Evolutionary conservation across 768 basidiomycete species (phyloP), one percentile per base, ranked within the genome.

Genomic region (Melanogaster broomeanus): DNA sequence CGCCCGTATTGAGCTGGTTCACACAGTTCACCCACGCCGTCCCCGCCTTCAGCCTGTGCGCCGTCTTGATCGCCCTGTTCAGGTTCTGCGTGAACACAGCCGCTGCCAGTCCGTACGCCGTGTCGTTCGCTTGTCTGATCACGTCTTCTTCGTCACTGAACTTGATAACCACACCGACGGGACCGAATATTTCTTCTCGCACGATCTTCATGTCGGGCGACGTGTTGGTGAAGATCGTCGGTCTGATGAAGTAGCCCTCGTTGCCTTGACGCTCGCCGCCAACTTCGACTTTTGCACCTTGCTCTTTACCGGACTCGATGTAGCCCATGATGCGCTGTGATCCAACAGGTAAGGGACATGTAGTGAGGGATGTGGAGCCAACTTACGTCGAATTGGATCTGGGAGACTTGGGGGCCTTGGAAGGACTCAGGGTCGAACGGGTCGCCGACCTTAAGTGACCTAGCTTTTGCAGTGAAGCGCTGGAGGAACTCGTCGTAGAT

Each of bases 11-110:
- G 25, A 66, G 45, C 27, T 60, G 56, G 49, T 74, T 70, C 11
- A 60, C 48, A 38, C 66, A 71, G 52, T 72, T 73, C 39, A 86
- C 75, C 87, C 88, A 93, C 4, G 78, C 81, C 6, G 90, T 93
- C 30, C 94, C 94, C 5, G 91, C 88, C 61, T 89, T 80, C 53
- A 98, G 73, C 52, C 71, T 77, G 65, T 91, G 84, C 8, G 90
- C 88, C 2, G 84, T 82, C 52, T 74, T 72, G 48, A 95, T 71
- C 0, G 90, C 92, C 24, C 87, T 79, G 57, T 79, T 82, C 73
- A 96, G 70, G 69, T 95, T 78, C 62, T 82, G 76, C 31, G 88
- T 85, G 77, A 94, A 97, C 47, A 98, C 84, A 8, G 88, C 88
- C 3, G 89, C 85, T 13, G 92, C 93, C 40, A 97, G 82, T 51